Evolutionary conservation across 2,329 filamentous ascomycete species (phyloP).

Genomic region (Pseudocercospora vitis): DNA sequence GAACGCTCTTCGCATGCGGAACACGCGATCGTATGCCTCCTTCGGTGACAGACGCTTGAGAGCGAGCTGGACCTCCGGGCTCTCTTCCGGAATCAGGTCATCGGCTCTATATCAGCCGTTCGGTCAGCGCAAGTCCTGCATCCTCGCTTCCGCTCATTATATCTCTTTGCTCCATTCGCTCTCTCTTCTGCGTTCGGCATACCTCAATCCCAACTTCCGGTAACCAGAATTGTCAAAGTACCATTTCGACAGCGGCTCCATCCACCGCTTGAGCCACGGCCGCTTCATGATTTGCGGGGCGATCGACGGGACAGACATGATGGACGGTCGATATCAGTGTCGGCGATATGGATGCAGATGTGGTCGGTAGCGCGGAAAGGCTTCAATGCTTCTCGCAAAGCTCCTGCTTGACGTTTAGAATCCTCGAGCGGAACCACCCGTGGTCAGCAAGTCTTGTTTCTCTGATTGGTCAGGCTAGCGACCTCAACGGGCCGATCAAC

Average conservation of each 20-base stretch:
- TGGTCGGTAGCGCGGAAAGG: conserved; percentile 21
- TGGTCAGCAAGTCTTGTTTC: too few species aligned
- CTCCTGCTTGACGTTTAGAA: conserved; percentile 7
- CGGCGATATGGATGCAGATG: not conserved
- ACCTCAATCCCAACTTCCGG: conserved; percentile 89
- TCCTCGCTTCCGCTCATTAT: not conserved
- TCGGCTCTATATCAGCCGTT: conserved; percentile 66
- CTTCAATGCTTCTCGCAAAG: not conserved
- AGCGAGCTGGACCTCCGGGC: conserved; percentile 79
- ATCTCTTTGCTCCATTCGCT: not conserved
- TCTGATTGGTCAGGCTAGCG: conserved; percentile 4
- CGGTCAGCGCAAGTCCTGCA: conserved; percentile 13
- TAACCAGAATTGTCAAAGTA: conserved; percentile 89
- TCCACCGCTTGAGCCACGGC: conserved; percentile 77
- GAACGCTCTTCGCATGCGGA: conserved; percentile 91
- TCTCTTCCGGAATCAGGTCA: conserved; percentile 92
- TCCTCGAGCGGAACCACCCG: not conserved
- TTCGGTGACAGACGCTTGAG: conserved; percentile 87
- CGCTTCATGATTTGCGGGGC: conserved; percentile 76
- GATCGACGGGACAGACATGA: conserved; percentile 71
- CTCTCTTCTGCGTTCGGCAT: conserved; percentile 39
- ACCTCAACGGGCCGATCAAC: not conserved
- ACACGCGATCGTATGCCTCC: conserved; percentile 94
- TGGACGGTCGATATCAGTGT: conserved; percentile 31
- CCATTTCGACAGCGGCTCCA: conserved; percentile 83